Evolutionary conservation across 1,284 basidiomycete species (phyloP).

Genomic region (Mycosarcoma mackinlayi): DNA sequence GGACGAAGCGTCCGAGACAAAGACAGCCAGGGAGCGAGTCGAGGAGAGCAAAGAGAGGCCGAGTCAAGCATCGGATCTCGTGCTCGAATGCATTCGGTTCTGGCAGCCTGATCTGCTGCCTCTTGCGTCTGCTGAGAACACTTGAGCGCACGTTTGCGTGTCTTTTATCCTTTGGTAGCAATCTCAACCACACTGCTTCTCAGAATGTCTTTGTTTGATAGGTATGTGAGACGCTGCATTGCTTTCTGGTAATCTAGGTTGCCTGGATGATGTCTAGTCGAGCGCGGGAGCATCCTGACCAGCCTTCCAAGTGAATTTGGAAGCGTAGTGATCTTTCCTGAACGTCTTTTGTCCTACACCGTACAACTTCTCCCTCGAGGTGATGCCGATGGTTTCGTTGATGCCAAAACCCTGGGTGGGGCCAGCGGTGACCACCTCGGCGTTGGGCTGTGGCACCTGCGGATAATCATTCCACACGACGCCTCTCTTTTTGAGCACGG

Average conservation of each 20-base stretch:
- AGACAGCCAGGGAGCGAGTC: no score
- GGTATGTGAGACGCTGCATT: no score
- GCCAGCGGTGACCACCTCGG: constrained; percentile 13
- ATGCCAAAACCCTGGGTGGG: constrained; percentile 42
- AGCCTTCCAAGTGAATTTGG: constrained; percentile 60
- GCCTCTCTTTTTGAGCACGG: constrained; percentile 58
- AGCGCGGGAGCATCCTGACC: constrained; percentile 50
- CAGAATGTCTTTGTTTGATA: no score
- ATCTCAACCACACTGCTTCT: no score
- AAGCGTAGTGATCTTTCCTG: constrained; percentile 58
- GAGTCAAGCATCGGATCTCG: constrained; percentile 22
- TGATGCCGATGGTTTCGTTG: constrained; percentile 50
- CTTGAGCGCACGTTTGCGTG: neutral
- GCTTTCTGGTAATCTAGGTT: neutral
- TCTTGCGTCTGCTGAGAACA: neutral
- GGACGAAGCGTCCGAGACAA: neutral
- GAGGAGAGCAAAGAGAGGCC: constrained; percentile 4
- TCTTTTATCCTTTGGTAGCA: neutral
- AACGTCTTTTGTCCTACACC: constrained; percentile 58
- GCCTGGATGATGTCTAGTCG: constrained; percentile 7
- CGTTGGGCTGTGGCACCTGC: constrained; percentile 10
- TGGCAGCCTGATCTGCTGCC: constrained; percentile 30
- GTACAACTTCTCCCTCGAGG: constrained; percentile 61
- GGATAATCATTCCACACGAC: constrained; percentile 64
- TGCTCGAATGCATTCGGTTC: constrained; percentile 33